These are phyloP conservation scores for Nicotiana tabacum DNA, from an alignment of 257 asterid species.

Conservation along the genomic window DNA sequence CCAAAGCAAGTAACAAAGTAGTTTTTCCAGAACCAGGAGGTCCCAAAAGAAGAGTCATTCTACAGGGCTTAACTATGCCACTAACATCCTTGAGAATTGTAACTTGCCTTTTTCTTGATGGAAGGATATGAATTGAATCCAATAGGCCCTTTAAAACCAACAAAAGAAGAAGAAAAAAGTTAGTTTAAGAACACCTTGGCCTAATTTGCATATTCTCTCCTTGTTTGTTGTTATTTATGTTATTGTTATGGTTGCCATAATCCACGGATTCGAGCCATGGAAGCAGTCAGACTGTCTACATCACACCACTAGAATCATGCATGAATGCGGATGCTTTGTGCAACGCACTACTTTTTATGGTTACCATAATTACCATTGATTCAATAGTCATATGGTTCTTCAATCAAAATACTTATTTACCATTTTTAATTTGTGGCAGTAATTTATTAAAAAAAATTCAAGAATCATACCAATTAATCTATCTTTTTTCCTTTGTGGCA, in stretches of 20 bases:
- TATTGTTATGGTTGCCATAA: too few species aligned
- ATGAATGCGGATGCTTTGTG: too few species aligned
- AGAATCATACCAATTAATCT: too few species aligned
- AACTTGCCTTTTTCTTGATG: constrained; percentile 38
- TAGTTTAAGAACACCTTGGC: not conserved
- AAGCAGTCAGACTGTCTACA: too few species aligned
- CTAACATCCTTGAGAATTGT: constrained; percentile 52
- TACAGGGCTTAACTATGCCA: constrained; percentile 60
- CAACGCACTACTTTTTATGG: too few species aligned
- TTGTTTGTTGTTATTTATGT: too few species aligned
- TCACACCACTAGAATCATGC: too few species aligned
- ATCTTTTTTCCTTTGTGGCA: not conserved
- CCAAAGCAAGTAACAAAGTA: constrained; percentile 55
- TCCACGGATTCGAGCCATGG: too few species aligned
- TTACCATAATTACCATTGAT: not conserved
- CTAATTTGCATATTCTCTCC: too few species aligned
- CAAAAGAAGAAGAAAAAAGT: not conserved
- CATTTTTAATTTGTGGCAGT: not conserved
- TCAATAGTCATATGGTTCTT: not conserved
- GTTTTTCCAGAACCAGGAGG: constrained; percentile 79
- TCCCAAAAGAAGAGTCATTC: constrained; percentile 62
- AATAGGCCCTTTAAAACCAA: constrained; percentile 13
- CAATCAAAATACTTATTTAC: not conserved
- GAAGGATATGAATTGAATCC: constrained; percentile 31
- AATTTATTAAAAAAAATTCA: too few species aligned